Conservation (phyloP, 1,284 basidiomycete genomes). For the Erythrobasidium hasegawianum region DNA sequence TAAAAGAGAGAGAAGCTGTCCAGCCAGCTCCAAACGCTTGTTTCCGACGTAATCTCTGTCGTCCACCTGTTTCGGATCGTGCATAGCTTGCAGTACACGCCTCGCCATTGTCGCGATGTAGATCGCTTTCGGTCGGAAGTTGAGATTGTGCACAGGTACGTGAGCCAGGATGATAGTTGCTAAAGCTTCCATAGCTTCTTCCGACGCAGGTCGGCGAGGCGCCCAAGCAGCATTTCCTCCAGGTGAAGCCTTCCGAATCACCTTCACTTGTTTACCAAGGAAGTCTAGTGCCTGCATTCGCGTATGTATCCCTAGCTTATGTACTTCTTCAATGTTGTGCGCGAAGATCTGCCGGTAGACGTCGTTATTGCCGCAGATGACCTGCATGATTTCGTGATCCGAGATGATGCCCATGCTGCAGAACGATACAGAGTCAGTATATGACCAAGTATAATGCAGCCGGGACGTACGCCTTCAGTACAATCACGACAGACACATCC, state of each 20-base stretch:
- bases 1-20: slow-evolving; percentile 88
- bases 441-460: neutral
- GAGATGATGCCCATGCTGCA: slow-evolving; percentile 76
- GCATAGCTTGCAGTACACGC: slow-evolving; percentile 91
- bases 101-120: slow-evolving; percentile 98
- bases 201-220: slow-evolving; percentile 77
- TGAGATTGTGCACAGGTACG: slow-evolving; percentile 84
- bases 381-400: slow-evolving; percentile 93
- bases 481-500: slow-evolving; percentile 93
- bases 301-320: slow-evolving; percentile 75
- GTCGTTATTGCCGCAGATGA: slow-evolving; percentile 90
- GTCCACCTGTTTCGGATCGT: slow-evolving; percentile 94
- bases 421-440: neutral
- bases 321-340: slow-evolving; percentile 86
- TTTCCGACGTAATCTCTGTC: slow-evolving; percentile 99
- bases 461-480: slow-evolving; percentile 70
- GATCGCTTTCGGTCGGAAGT: slow-evolving; percentile 92
- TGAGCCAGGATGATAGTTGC: slow-evolving; percentile 97
- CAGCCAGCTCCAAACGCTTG: slow-evolving; percentile 97
- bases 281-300: slow-evolving; percentile 92
- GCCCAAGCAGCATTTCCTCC: slow-evolving; percentile 45
- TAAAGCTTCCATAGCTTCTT: slow-evolving; percentile 92
- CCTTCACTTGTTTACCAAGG: slow-evolving; percentile 87
- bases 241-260: slow-evolving; percentile 67
- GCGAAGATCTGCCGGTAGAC: slow-evolving; percentile 84